These are phyloP conservation scores for Aspergillus udagawae DNA, from an alignment of 2,329 filamentous ascomycete species.

Conservation along the genomic window DNA sequence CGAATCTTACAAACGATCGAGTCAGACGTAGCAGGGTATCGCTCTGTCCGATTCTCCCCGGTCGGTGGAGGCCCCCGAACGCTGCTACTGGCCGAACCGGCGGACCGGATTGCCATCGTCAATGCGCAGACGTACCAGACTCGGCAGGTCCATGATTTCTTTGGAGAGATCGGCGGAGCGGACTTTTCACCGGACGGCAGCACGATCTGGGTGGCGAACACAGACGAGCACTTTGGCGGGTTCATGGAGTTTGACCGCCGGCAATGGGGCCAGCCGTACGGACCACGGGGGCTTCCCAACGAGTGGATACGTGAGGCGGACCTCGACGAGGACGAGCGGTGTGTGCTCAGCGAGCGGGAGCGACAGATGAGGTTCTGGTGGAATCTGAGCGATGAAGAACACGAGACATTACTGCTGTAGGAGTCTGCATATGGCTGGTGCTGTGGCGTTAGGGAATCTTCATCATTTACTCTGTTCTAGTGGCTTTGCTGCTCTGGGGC, in stretches of 20 bases:
- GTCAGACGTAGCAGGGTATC: constrained; percentile 43
- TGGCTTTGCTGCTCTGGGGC: background rate
- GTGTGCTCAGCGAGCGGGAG: constrained; percentile 32
- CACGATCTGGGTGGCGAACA: constrained; percentile 42
- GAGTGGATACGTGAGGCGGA: constrained; percentile 36
- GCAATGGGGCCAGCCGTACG: constrained; percentile 35
- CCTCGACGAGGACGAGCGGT: constrained; percentile 34
- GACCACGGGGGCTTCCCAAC: constrained; percentile 30
- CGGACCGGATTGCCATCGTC: constrained; percentile 43
- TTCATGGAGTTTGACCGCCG: constrained; percentile 42
- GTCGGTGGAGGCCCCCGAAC: constrained; percentile 42
- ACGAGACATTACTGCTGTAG: constrained; percentile 33
- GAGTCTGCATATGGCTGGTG: background rate
- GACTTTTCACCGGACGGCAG: constrained; percentile 41
- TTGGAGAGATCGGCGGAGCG: constrained; percentile 43
- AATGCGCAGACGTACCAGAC: constrained; percentile 41
- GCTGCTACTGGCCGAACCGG: constrained; percentile 41
- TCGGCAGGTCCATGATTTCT: constrained; percentile 44
- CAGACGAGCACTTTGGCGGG: constrained; percentile 41
- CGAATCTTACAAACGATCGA: constrained; percentile 37
- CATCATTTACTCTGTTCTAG: background rate
- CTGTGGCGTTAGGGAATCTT: background rate
- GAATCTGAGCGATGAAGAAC: constrained; percentile 30
- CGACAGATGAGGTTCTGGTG: constrained; percentile 31
- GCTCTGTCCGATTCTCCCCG: constrained; percentile 42